Conservation (phyloP, 2,329 filamentous ascomycete species). For the Fusarium xylarioides region DNA sequence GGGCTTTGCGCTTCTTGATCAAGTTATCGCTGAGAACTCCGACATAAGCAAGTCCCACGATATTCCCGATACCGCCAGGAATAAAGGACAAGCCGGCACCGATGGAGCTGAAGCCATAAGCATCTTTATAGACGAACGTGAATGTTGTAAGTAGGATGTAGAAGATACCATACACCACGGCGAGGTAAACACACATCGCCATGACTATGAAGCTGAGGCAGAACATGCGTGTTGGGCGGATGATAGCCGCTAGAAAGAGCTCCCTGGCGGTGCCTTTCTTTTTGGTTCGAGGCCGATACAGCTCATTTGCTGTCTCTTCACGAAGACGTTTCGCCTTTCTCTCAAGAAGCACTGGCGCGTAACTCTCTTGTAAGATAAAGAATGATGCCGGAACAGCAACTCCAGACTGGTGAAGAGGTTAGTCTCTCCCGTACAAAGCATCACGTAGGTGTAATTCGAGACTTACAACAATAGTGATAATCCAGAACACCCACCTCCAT, state of each 20-base stretch:
- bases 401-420: background rate
- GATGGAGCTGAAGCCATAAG: constrained; percentile 51
- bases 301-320: constrained; percentile 48
- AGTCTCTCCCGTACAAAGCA: no score
- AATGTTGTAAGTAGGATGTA: constrained; percentile 66
- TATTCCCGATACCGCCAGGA: constrained; percentile 29
- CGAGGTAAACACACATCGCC: constrained; percentile 58
- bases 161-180: constrained; percentile 62
- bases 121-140: constrained; percentile 56
- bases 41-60: background rate
- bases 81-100: constrained; percentile 38
- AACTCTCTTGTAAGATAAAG: constrained; percentile 50
- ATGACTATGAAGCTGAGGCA: constrained; percentile 58
- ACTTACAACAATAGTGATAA: constrained; percentile 62
- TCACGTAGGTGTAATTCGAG: background rate
- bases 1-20: background rate
- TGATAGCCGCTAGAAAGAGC: constrained; percentile 51
- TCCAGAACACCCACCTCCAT: constrained; percentile 72
- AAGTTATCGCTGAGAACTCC: background rate
- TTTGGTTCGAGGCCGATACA: constrained; percentile 55
- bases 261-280: constrained; percentile 44
- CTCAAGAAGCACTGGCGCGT: constrained; percentile 49
- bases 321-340: constrained; percentile 48
- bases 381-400: constrained; percentile 44
- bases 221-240: constrained; percentile 61